phyloP scores from a whole-genome alignment of 805 yeast genomes.

The Wickerhamomyces pijperi region DNA sequence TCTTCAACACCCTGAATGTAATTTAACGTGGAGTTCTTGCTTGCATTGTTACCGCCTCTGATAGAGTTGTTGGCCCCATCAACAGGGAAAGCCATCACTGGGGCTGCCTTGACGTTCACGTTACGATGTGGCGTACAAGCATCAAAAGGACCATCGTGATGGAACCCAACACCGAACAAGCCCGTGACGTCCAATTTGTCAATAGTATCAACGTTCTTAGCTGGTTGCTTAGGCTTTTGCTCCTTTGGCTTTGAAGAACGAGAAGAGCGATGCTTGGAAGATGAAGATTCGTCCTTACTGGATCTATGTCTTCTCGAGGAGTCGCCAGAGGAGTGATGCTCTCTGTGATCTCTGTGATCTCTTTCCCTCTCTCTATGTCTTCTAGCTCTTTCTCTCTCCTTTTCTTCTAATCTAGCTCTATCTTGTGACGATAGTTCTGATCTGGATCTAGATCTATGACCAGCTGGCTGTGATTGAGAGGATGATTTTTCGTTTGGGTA shows the following conservation, averaged over 20 bases:
- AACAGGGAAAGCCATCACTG: slow-evolving; percentile 89
- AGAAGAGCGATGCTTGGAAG: slow-evolving; percentile 10
- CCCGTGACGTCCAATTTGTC: slow-evolving; percentile 96
- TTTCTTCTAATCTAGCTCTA: too few relatives aligned
- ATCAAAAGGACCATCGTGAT: slow-evolving; percentile 98
- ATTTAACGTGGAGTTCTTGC: slow-evolving; percentile 55
- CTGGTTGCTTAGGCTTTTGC: slow-evolving; percentile 34
- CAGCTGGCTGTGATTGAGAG: too few relatives aligned
- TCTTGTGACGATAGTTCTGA: neutral
- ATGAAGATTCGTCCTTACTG: slow-evolving; percentile 7
- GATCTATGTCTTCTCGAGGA: slow-evolving; percentile 12
- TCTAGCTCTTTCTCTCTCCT: too few relatives aligned
- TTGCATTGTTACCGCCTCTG: slow-evolving; percentile 49
- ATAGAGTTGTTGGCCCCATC: slow-evolving; percentile 91
- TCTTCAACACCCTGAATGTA: slow-evolving; percentile 65
- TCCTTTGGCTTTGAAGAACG: slow-evolving; percentile 16
- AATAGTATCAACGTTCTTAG: slow-evolving; percentile 81
- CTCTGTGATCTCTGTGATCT: too few relatives aligned
- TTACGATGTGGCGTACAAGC: slow-evolving; percentile 97
- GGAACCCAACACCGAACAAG: slow-evolving; percentile 87
- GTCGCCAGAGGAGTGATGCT: slow-evolving; percentile 8
- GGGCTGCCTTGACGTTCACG: slow-evolving; percentile 65
- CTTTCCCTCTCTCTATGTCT: too few relatives aligned
- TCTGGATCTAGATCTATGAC: slow-evolving; percentile 12
- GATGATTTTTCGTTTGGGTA: slow-evolving; percentile 44